phyloP scores from a whole-genome alignment of 2,329 filamentous ascomycete genomes.

The Beauveria australis region DNA sequence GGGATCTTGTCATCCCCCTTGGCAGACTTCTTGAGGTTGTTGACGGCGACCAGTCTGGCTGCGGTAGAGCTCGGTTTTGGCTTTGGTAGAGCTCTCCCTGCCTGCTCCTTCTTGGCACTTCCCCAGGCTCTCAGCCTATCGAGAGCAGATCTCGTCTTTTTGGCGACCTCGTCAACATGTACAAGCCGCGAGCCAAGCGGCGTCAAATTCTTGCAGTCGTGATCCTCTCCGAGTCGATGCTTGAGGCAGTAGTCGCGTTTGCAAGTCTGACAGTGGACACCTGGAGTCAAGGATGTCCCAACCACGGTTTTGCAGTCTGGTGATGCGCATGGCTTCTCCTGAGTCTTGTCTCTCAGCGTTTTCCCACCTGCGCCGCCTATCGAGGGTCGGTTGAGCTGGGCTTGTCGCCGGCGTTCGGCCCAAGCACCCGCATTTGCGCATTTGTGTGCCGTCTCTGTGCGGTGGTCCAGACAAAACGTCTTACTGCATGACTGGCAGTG shows the following conservation, averaged over 20 bases:
- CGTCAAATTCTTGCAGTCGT: slow-evolving; percentile 73
- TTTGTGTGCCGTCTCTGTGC: slow-evolving; percentile 73
- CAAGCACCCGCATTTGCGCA: slow-evolving; percentile 54
- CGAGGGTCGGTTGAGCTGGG: slow-evolving; percentile 44
- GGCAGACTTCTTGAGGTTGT: slow-evolving; percentile 73
- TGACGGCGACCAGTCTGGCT: slow-evolving; percentile 59
- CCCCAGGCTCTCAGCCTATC: slow-evolving; percentile 75
- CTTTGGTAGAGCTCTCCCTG: slow-evolving; percentile 51
- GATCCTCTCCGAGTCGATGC: slow-evolving; percentile 69
- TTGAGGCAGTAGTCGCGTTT: slow-evolving; percentile 70
- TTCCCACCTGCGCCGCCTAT: slow-evolving; percentile 40
- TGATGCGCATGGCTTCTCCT: slow-evolving; percentile 60
- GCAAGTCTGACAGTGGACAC: slow-evolving; percentile 63
- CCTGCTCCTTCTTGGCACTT: slow-evolving; percentile 58
- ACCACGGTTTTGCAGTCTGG: slow-evolving; percentile 61
- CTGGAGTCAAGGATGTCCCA: slow-evolving; percentile 58
- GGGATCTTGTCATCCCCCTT: slow-evolving; percentile 84
- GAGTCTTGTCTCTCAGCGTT: slow-evolving; percentile 44
- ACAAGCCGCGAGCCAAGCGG: slow-evolving; percentile 42
- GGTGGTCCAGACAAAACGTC: slow-evolving; percentile 91
- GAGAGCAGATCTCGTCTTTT: slow-evolving; percentile 66
- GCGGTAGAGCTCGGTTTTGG: slow-evolving; percentile 55
- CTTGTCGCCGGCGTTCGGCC: slow-evolving; percentile 48
- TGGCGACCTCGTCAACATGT: slow-evolving; percentile 41
- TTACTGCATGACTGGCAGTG: slow-evolving; percentile 79